These are phyloP conservation scores for Tephrocybe sp. DNA, from an alignment of 768 basidiomycete species.

Conservation along the genomic window DNA sequence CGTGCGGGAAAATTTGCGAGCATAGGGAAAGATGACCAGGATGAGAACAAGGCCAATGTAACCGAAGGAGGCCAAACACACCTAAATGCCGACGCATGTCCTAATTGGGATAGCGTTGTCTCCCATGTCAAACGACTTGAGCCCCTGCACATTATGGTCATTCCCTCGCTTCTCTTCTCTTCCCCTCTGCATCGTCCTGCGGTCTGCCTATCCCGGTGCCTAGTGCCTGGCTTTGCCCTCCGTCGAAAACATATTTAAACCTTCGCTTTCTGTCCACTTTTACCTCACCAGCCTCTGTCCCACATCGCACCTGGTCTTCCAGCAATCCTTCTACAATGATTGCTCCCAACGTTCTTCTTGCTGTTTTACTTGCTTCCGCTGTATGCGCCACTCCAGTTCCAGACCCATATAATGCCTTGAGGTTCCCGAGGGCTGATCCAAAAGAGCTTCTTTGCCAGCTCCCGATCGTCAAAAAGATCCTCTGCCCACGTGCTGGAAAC, in stretches of 20 bases:
- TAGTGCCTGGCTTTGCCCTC: constrained; percentile 17
- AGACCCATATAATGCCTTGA: constrained; percentile 16
- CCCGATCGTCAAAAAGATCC: constrained; percentile 37
- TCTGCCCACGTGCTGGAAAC: constrained; percentile 39
- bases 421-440: constrained; percentile 35
- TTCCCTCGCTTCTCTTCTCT: constrained; percentile 6
- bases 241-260: constrained; percentile 16
- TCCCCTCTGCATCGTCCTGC: not conserved
- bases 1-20: not conserved
- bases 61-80: constrained; percentile 5
- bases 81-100: constrained; percentile 15
- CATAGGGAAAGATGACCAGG: constrained; percentile 1
- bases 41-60: constrained; percentile 15
- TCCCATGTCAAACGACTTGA: constrained; percentile 16
- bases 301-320: constrained; percentile 16
- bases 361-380: constrained; percentile 28
- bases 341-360: constrained; percentile 29
- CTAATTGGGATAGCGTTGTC: constrained; percentile 20
- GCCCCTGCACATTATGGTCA: constrained; percentile 15
- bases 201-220: constrained; percentile 16
- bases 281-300: constrained; percentile 19
- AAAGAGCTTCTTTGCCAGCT: constrained; percentile 45
- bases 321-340: constrained; percentile 28
- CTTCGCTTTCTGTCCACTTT: constrained; percentile 9
- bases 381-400: constrained; percentile 29